Evolutionary conservation across 164 flowering plant species (phyloP), one percentile per base, ranked within the genome.

Genomic region (Piper betle): DNA sequence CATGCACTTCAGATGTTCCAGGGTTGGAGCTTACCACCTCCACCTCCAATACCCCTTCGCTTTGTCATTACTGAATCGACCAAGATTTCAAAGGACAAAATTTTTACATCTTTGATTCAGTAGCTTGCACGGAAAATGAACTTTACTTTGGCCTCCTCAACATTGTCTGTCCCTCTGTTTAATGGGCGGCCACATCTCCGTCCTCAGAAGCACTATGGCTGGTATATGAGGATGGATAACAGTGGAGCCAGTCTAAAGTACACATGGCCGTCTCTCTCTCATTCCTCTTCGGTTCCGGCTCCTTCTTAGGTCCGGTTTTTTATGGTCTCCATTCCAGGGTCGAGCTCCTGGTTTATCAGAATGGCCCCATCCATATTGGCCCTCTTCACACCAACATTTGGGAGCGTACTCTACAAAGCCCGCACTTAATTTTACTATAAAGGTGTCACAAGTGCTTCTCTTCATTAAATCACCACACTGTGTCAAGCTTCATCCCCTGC

Each of bases 281-380:
- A 81, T 9, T 68, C 84, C 83, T 91, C 13, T 87, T 86, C 48
- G 83, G 78, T 39, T 68, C 92, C 13, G 98, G 98, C 50, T 86
- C 84, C 72, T 3, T 82, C 54, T 69, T 91, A 55, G 98, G 98
- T 65, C 82, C 98, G 37, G 72, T 85, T 2, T 15, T 91, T 20
- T 95, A 88, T 72, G 96, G 92, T 39, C 71, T 91, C 52, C 98
- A 91, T 68, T 88, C 98, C 1, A 73, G 91, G 63, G 96, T 88
- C 1, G 64, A 77, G 64, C 91, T 91, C 42, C 84, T 78, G 37
- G 75, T 67, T 0, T 91, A 88, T 72, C 80, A 84, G 72, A 84
- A 67, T 62, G 96, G 96, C 37, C 71, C 98, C 1, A 66, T 91
- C 37, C 71, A 81, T 58, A 69, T 91, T 19, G 96, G 98, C 40